Percentiles rank a stretch among this genome's conserved stretches.
Evolutionary conservation across 2,329 filamentous ascomycete species (phyloP).

Genomic region (Zopfia rhizophila): DNA sequence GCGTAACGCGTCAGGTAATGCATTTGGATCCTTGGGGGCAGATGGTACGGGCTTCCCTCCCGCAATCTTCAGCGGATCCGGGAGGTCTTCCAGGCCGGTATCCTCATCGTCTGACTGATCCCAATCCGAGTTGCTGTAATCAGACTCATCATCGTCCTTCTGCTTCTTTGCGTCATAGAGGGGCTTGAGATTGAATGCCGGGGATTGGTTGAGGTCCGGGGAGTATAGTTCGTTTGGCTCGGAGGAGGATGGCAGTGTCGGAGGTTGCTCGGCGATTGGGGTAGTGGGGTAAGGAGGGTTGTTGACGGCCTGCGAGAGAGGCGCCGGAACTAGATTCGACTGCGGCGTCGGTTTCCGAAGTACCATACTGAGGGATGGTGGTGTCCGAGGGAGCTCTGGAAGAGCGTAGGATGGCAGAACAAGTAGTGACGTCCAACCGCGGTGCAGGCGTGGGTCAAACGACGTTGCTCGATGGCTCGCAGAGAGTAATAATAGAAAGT

Average conservation of each 20-base stretch:
- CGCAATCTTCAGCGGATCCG: constrained; percentile 48
- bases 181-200: constrained; percentile 53
- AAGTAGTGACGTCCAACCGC: constrained; percentile 20
- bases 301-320: constrained; percentile 49
- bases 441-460: constrained; percentile 8
- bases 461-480: no score
- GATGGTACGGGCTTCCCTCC: constrained; percentile 39
- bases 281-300: constrained; percentile 59
- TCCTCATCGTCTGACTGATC: constrained; percentile 50
- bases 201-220: constrained; percentile 47
- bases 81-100: constrained; percentile 41
- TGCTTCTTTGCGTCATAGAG: constrained; percentile 39
- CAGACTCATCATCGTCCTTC: constrained; percentile 35
- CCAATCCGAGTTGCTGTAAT: constrained; percentile 50
- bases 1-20: constrained; percentile 43
- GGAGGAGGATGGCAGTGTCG: constrained; percentile 32
- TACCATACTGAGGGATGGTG: constrained; percentile 51
- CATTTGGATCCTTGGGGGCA: constrained; percentile 18
- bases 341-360: constrained; percentile 55
- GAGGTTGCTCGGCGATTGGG: constrained; percentile 47
- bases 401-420: constrained; percentile 8
- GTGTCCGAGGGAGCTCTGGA: constrained; percentile 7
- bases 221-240: constrained; percentile 38
- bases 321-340: constrained; percentile 51
- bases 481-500: no score